Percentiles rank a stretch among this genome's conserved stretches.
Conservation (phyloP, 306 rosid species). For the Prunus davidiana region DNA sequence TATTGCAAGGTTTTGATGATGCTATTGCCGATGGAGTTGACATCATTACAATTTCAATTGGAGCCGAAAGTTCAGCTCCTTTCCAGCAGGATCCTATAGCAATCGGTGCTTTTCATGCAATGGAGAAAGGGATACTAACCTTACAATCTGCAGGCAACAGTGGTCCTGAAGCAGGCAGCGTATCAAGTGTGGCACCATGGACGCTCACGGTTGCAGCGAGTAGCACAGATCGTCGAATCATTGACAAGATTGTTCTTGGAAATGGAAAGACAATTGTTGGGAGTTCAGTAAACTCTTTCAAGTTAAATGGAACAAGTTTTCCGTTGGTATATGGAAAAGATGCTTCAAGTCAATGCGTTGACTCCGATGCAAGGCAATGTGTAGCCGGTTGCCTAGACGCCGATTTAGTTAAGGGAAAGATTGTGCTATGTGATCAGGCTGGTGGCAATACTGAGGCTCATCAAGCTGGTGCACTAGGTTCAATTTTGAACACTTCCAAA, state of each 20-base stretch:
- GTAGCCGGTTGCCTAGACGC: background rate
- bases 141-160: background rate
- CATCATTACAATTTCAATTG: conserved; percentile 2
- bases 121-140: background rate
- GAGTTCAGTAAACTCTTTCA: background rate
- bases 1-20: conserved; percentile 6
- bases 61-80: background rate
- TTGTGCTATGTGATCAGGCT: background rate
- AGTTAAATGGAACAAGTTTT: background rate
- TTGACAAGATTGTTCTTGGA: conserved; percentile 7
- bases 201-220: background rate
- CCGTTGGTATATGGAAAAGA: conserved; percentile 4
- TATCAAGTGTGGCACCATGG: background rate
- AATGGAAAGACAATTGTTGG: background rate
- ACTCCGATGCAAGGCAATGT: background rate
- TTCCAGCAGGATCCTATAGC: background rate
- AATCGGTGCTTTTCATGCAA: conserved; percentile 5
- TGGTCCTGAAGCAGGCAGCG: background rate
- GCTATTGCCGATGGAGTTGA: conserved; percentile 14
- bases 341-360: background rate
- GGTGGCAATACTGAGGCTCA: background rate
- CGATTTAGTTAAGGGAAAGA: background rate
- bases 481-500: background rate
- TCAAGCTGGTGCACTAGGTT: background rate
- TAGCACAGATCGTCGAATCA: background rate